phyloP scores from a whole-genome alignment of 2,329 filamentous ascomycete genomes.

The Didymellaceae sp. region DNA sequence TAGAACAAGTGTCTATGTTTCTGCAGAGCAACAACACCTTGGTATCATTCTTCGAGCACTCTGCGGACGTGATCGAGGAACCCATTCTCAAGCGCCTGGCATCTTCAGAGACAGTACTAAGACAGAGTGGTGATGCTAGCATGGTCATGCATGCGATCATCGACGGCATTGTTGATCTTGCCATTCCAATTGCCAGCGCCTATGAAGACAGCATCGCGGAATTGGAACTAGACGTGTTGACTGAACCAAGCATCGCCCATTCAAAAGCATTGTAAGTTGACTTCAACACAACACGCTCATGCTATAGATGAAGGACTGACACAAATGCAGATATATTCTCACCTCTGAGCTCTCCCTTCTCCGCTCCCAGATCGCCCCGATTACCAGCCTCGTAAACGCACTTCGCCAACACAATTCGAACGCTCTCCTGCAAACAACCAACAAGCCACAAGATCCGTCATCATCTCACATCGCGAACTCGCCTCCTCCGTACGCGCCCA shows the following conservation, averaged over 20 bases:
- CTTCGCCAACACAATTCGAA: slow-evolving; percentile 76
- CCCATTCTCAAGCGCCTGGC: slow-evolving; percentile 80
- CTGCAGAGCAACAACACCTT: slow-evolving; percentile 87
- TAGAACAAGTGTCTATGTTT: slow-evolving; percentile 92
- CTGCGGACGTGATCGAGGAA: slow-evolving; percentile 80
- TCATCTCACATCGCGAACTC: slow-evolving; percentile 13
- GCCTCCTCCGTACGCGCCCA: slow-evolving; percentile 24
- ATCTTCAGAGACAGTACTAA: slow-evolving; percentile 79
- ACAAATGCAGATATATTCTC: slow-evolving; percentile 68
- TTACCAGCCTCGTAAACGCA: slow-evolving; percentile 81
- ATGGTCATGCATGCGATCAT: slow-evolving; percentile 88
- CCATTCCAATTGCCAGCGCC: slow-evolving; percentile 79
- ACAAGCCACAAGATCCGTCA: slow-evolving; percentile 8
- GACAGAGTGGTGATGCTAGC: slow-evolving; percentile 84
- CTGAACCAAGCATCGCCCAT: slow-evolving; percentile 77
- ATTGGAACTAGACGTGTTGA: slow-evolving; percentile 85
- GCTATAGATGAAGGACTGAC: background rate
- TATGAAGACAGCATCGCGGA: slow-evolving; percentile 89
- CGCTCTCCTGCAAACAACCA: slow-evolving; percentile 42
- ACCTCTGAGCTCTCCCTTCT: slow-evolving; percentile 84
- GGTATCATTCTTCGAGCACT: slow-evolving; percentile 92
- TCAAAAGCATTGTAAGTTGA: slow-evolving; percentile 61
- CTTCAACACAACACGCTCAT: background rate
- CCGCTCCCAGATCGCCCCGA: slow-evolving; percentile 80
- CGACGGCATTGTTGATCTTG: slow-evolving; percentile 88